phyloP scores from a whole-genome alignment of 768 basidiomycete genomes.

The Trametes gibbosa region DNA sequence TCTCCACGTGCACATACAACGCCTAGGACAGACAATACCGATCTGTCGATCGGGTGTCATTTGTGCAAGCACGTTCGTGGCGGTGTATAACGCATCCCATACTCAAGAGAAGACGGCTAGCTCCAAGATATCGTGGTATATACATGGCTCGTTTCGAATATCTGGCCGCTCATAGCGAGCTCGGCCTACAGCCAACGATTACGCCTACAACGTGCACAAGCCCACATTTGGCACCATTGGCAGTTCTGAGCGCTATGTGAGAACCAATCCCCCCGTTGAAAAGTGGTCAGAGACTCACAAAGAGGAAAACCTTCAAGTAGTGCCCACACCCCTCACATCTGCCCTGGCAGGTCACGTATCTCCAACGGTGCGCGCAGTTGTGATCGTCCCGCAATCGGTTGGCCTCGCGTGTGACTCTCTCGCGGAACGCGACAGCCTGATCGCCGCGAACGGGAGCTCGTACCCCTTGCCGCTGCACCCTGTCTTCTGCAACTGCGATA shows the following conservation, averaged over 20 bases:
- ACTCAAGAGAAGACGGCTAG: no score
- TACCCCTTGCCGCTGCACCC: conserved; percentile 37
- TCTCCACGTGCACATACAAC: no score
- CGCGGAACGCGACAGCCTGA: not conserved
- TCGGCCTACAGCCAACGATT: conserved; percentile 31
- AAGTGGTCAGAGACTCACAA: conserved; percentile 38
- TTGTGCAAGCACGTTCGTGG: no score
- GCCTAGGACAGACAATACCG: no score
- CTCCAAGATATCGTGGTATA: no score
- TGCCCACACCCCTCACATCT: conserved; percentile 45
- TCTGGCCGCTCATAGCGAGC: not conserved
- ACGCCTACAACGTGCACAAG: conserved; percentile 36
- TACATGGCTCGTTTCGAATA: not conserved
- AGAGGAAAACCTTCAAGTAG: conserved; percentile 42
- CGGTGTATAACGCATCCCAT: no score
- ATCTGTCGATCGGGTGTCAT: no score
- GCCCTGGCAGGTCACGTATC: conserved; percentile 40
- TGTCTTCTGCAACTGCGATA: conserved; percentile 41
- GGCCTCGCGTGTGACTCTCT: conserved; percentile 31
- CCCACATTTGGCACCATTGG: conserved; percentile 32
- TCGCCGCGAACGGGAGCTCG: conserved; percentile 1
- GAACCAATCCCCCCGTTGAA: not conserved
- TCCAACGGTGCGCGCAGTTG: conserved; percentile 51
- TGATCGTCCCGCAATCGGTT: conserved; percentile 50
- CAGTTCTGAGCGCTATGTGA: conserved; percentile 30